These are phyloP conservation scores for Ophiostoma quercus DNA, from an alignment of 2,329 filamentous ascomycete species.

Conservation along the genomic window DNA sequence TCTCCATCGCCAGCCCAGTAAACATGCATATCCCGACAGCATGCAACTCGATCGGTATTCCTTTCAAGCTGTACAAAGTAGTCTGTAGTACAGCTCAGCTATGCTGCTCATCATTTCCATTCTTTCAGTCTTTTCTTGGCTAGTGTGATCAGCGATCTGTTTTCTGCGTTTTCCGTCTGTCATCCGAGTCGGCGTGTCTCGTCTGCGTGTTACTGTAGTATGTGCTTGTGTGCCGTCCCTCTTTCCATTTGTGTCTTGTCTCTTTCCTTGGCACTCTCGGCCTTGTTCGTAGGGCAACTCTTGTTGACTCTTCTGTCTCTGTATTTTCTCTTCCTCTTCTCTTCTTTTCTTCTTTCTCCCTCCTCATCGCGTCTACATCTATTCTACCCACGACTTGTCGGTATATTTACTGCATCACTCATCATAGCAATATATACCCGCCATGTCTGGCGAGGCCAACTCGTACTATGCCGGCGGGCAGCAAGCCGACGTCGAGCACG, in stretches of 20 bases:
- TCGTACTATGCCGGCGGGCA: conserved; percentile 21
- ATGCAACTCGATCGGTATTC: background rate
- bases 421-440: background rate
- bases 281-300: conserved; percentile 4
- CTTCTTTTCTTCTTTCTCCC: background rate
- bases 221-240: background rate
- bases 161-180: background rate
- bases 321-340: background rate
- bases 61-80: too few species aligned
- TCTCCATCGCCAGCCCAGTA: background rate
- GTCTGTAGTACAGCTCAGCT: background rate
- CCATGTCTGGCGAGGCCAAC: conserved; percentile 24
- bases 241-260: background rate
- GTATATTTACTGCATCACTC: background rate
- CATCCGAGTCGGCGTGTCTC: background rate
- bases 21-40: background rate
- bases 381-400: background rate
- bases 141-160: background rate
- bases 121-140: background rate
- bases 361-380: background rate
- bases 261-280: conserved; percentile 10
- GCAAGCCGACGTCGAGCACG: conserved; percentile 16
- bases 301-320: background rate
- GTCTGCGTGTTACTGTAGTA: background rate
- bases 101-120: background rate